These are phyloP conservation scores for Davidsoniella eucalypti DNA, from an alignment of 2,329 filamentous ascomycete genomes.

Conservation along the genomic window DNA sequence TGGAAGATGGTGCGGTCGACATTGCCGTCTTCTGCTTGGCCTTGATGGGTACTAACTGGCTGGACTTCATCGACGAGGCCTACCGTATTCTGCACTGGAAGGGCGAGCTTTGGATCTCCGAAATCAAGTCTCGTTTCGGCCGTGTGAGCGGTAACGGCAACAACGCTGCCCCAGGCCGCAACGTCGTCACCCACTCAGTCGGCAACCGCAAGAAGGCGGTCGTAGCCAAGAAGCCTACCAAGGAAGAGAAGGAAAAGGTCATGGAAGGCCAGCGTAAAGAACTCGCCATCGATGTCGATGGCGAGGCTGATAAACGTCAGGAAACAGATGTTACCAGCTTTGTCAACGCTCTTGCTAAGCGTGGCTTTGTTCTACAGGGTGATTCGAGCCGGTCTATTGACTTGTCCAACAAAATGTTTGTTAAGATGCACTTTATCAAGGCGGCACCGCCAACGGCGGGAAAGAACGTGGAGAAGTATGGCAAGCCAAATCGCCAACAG, in stretches of 20 bases:
- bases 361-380: conserved; percentile 72
- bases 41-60: conserved; percentile 98
- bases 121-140: conserved; percentile 82
- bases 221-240: conserved; percentile 24
- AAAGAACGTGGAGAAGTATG: conserved; percentile 47
- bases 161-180: conserved; percentile 16
- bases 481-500: conserved; percentile 36
- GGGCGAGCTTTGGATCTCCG: conserved; percentile 90
- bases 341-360: conserved; percentile 60
- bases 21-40: conserved; percentile 90
- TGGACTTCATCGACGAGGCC: conserved; percentile 89
- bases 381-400: conserved; percentile 48
- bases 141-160: conserved; percentile 25
- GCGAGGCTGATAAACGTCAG: conserved; percentile 41
- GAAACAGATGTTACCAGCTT: conserved; percentile 83
- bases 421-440: conserved; percentile 90
- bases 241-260: conserved; percentile 26
- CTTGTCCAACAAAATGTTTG: conserved; percentile 92
- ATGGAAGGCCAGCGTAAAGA: conserved; percentile 35
- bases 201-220: conserved; percentile 44
- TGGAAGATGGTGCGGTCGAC: conserved; percentile 60
- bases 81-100: conserved; percentile 83
- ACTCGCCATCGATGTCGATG: conserved; percentile 56
- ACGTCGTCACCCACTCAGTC: conserved; percentile 50
- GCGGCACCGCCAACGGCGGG: conserved; percentile 56